Evolutionary conservation across 2,329 filamentous ascomycete species (phyloP).

Genomic region (Berkeleyomyces basicola): DNA sequence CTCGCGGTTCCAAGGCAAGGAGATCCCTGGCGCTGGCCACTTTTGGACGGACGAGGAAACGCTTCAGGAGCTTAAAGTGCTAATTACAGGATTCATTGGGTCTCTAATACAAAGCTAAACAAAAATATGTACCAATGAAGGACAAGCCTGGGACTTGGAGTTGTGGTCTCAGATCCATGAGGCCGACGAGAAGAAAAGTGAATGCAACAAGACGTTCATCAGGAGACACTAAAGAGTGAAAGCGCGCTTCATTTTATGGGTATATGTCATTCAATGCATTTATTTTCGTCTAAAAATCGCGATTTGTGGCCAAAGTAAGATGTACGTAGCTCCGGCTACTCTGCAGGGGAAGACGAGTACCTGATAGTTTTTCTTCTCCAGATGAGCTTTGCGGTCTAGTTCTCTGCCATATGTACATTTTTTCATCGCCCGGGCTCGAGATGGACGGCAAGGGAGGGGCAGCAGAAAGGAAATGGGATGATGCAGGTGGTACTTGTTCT

Average conservation of each 20-base stretch:
- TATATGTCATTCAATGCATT: not conserved
- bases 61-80: slow-evolving; percentile 21
- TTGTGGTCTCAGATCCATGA: too few species aligned
- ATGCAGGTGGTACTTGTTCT: not conserved
- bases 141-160: too few species aligned
- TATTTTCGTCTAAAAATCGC: not conserved
- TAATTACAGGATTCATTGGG: slow-evolving; percentile 17
- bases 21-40: slow-evolving; percentile 39
- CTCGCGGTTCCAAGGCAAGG: slow-evolving; percentile 31
- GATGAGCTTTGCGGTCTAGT: not conserved
- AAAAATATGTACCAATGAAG: not conserved
- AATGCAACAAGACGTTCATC: too few species aligned
- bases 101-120: not conserved
- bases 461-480: not conserved
- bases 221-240: too few species aligned
- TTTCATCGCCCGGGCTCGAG: not conserved
- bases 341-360: not conserved
- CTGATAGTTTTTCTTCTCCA: not conserved
- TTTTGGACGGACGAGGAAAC: slow-evolving; percentile 45
- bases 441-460: not conserved
- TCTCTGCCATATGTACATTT: not conserved
- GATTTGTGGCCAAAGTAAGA: not conserved
- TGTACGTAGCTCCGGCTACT: not conserved
- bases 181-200: too few species aligned
- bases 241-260: too few species aligned